Evolutionary conservation across 495 filamentous ascomycete species (phyloP).

Genomic region (Xylaria castorea): DNA sequence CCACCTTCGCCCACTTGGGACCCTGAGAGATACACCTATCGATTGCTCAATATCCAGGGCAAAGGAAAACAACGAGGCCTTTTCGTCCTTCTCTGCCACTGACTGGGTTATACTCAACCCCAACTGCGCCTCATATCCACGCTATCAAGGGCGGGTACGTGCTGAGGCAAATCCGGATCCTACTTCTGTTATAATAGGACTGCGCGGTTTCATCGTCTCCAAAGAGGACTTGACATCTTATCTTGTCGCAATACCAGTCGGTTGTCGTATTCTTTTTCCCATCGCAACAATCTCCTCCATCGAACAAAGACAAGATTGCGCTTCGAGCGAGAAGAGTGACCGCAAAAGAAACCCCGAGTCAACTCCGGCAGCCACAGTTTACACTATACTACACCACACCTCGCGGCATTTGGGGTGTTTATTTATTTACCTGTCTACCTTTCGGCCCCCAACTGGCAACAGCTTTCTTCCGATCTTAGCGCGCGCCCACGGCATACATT

Average conservation of each 20-base stretch:
- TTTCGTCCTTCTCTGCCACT: neutral
- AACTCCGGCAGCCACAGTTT: neutral
- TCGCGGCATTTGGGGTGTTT: neutral
- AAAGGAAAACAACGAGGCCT: conserved; percentile 14
- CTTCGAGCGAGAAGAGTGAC: neutral
- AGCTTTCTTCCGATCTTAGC: neutral
- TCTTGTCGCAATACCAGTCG: neutral
- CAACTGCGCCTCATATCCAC: neutral
- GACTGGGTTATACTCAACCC: neutral
- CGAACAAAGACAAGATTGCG: neutral
- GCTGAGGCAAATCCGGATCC: neutral
- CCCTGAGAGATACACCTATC: neutral
- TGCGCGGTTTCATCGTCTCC: neutral
- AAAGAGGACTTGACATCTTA: neutral
- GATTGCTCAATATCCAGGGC: neutral
- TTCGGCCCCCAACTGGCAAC: conserved; percentile 19
- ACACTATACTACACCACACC: neutral
- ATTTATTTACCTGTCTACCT: neutral
- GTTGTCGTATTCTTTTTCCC: neutral
- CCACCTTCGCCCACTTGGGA: neutral
- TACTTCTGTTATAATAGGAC: neutral
- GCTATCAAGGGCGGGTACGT: neutral
- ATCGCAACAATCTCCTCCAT: neutral
- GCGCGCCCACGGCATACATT: neutral
- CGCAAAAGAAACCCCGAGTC: neutral